Conservation (phyloP, 2,329 filamentous ascomycete species). For the Xylaria sp. region DNA sequence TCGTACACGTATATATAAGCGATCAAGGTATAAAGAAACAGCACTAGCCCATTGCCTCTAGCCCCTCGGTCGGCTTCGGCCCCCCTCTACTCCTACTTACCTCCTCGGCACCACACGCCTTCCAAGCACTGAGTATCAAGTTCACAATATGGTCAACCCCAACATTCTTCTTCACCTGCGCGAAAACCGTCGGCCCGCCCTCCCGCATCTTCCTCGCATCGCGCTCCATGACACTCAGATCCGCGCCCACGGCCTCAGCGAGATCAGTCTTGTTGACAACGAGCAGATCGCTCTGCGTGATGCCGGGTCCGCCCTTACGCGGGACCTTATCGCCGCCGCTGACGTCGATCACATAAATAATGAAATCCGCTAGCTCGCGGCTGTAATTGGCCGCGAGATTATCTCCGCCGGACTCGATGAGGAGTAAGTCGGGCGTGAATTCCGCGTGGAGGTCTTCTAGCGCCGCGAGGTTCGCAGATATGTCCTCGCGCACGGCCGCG, state of each 20-base stretch:
- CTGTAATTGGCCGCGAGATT: conserved; percentile 98
- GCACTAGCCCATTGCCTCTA: conserved; percentile 57
- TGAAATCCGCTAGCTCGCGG: conserved; percentile 94
- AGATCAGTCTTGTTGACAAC: conserved; percentile 98
- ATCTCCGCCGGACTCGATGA: conserved; percentile 96
- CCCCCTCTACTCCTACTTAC: conserved; percentile 65
- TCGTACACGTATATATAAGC: background rate
- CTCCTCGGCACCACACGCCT: conserved; percentile 81
- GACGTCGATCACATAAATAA: conserved; percentile 98
- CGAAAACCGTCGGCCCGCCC: conserved; percentile 94
- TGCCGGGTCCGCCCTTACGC: conserved; percentile 93
- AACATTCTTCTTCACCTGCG: conserved; percentile 93
- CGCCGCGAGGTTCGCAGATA: conserved; percentile 90
- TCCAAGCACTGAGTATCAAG: conserved; percentile 92
- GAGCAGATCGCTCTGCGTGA: conserved; percentile 93
- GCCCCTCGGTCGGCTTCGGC: conserved; percentile 66
- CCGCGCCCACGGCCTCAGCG: conserved; percentile 88
- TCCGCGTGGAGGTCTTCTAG: conserved; percentile 87
- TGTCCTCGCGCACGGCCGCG: conserved; percentile 96
- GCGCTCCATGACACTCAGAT: conserved; percentile 91
- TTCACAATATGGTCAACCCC: conserved; percentile 88
- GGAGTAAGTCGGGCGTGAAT: conserved; percentile 83
- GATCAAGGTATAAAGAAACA: background rate
- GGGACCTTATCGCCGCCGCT: conserved; percentile 97
- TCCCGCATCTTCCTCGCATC: conserved; percentile 95